Base-by-base conservation (phyloP, 2,329 filamentous ascomycete genomes). In the Aspergillus vadensis region DNA sequence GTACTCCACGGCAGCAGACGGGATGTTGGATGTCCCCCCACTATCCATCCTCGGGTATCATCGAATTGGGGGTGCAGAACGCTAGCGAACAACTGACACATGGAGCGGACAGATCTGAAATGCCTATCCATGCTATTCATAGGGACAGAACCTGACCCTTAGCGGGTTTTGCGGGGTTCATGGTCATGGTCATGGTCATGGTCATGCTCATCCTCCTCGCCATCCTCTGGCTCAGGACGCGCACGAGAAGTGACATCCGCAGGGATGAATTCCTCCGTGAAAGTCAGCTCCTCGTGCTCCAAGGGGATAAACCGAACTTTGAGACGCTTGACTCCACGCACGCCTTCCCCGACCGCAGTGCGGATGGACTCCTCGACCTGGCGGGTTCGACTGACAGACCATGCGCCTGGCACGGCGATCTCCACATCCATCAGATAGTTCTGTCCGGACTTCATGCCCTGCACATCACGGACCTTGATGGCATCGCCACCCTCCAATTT, bases 361-460 rank as follows among this genome's bases (percentile, higher is more conserved):
- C 95, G 86, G 38, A 98, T 83, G 2, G 82, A 79, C 38, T 89
- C 85, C 76, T 99, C 95, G 14, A 96, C 81, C 15, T 68, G 79
- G 39, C 86, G 82, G 7, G 88, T 85, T 57, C 90, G 85, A 56
- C 88, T 85, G 5, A 99, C 81, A 0, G 90, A 90, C 90, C 91
- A 96, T 36, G 81, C 80, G 21, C 83, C 85, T 0, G 94, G 92
- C 15, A 96, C 91, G 2, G 86, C 90, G 63, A 98, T 79, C 75
- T 97, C 93, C 7, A 99, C 76, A 69, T 98, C 95, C 68, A 98
- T 88, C 30, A 98, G 82, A 74, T 96, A 97, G 79, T 97, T 99
- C 76, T 97, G 95, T 30, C 95, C 95, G 3, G 92, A 95, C 79
- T 99, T 99, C 77, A 97, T 85, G 57, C 95, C 95, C 65, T 92